Conservation (phyloP, 352 stramenopile genomes). For the Pythium dissotocum region DNA sequence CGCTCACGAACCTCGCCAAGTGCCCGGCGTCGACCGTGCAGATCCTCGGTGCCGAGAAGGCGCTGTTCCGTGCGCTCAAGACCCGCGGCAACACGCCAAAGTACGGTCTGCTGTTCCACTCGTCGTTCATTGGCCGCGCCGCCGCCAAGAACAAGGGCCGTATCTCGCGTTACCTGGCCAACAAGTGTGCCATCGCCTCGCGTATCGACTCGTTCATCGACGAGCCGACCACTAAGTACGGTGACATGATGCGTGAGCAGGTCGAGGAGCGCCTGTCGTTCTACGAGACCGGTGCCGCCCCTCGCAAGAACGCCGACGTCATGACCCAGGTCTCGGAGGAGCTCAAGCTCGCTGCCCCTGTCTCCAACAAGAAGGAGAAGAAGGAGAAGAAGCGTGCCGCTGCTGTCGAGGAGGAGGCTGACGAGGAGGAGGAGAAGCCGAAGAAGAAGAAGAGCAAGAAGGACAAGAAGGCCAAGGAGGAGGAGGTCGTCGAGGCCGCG, state of each 20-base stretch:
- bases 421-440: conserved; percentile 63
- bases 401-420: conserved; percentile 58
- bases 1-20: conserved; percentile 99
- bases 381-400: conserved; percentile 81
- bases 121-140: conserved; percentile 98
- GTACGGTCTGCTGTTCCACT: conserved; percentile 99
- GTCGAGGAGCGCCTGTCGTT: conserved; percentile 99
- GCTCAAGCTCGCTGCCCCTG: conserved; percentile 65
- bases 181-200: conserved; percentile 99
- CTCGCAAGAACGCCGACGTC: conserved; percentile 98
- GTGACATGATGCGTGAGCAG: conserved; percentile 98
- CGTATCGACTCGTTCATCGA: conserved; percentile 99
- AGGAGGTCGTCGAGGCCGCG: conserved; percentile 28
- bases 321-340: conserved; percentile 96
- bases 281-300: conserved; percentile 98
- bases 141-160: conserved; percentile 99
- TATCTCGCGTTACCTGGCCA: conserved; percentile 99
- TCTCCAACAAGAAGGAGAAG: conserved; percentile 62
- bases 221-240: conserved; percentile 95
- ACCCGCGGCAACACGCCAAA: conserved; percentile 99
- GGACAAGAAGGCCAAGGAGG: conserved; percentile 47
- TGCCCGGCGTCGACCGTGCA: conserved; percentile 99
- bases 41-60: conserved; percentile 99
- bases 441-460: conserved; percentile 87
- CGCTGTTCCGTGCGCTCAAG: conserved; percentile 99